Evolutionary conservation across 495 filamentous ascomycete species (phyloP), one percentile per base, ranked within the genome.

Genomic region (Neurospora africana): DNA sequence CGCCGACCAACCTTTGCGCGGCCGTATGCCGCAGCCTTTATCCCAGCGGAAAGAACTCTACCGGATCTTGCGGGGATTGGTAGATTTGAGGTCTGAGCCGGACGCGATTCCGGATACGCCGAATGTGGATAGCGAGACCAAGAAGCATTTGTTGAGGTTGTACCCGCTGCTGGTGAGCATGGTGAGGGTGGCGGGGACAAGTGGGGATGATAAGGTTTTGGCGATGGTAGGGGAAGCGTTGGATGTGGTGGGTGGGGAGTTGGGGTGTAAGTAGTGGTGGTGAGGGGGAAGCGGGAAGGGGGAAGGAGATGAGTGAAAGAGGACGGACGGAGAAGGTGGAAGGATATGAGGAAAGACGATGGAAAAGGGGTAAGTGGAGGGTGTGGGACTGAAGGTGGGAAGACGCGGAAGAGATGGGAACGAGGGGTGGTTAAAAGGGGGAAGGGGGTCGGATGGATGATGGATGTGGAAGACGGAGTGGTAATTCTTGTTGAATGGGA

Each of bases 1-100:
- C 65, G 91, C 93, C 6, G 95, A 99, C 80, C 95, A 98, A 76
- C 95, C 95, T 19, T 84, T 99, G 13, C 86, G 95, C 19, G 96
- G 95, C 0, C 84, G 89, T n/a, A 94, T 95, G 91, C 95, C 95
- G 38, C 93, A 96, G 79, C 95, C 95, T 5, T 86, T 91, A 17
- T 88, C 88, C 0, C 92, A 97, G 75, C 88, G 93, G 47, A 88
- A 86, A 75, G 94, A 95, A 75, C 81, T 99, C 68, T 78, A 91
- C 1, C 89, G 93, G 72, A 84, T 95, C 36, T 82, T 98, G 15
- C 80, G 83, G 23, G 81, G 84, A 15, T 81, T 97, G 70, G 86
- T 91, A 6, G 82, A 84, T 30, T 82, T 98, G 58, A 83, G 86
- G 40, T 91, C 89, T 19, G 91, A 94, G 78, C 88, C 90, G 3